Conservation (phyloP, 495 filamentous ascomycete genomes). For the Sabuloglossum arenarium region DNA sequence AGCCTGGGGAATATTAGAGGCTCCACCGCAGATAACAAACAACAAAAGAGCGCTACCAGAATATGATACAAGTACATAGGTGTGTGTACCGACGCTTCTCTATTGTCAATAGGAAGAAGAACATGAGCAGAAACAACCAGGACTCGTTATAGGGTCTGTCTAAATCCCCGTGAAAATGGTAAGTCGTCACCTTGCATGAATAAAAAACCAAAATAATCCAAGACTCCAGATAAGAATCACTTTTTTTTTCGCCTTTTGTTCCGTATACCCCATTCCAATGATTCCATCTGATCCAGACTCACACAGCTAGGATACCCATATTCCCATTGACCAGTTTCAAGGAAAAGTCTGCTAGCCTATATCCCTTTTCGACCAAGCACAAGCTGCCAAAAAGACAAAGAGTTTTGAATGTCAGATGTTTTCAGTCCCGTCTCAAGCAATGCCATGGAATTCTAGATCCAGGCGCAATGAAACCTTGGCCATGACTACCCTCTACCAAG, state of each 20-base stretch:
- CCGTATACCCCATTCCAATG: not conserved
- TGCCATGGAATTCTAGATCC: not conserved
- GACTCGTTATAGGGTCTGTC: not conserved
- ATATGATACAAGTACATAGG: conserved; percentile 1
- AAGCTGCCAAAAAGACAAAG: not conserved
- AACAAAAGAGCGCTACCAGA: not conserved
- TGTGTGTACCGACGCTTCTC: not conserved
- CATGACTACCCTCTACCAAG: not conserved
- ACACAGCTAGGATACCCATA: not conserved
- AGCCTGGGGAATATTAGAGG: not conserved
- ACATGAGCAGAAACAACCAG: not conserved
- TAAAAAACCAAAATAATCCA: not conserved
- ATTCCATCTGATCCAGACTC: not conserved
- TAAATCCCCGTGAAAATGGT: not conserved
- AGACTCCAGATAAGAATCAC: not conserved
- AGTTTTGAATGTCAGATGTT: not conserved
- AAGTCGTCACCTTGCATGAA: not conserved
- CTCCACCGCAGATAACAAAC: not conserved
- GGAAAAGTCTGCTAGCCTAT: not conserved
- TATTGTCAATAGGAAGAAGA: not conserved
- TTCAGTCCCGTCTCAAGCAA: not conserved
- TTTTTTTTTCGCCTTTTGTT: not conserved
- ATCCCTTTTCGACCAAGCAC: not conserved
- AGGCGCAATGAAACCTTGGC: not conserved
- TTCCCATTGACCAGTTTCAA: not conserved